Base-by-base conservation (phyloP, 2,329 filamentous ascomycete species). In the Colletotrichum agaves region DNA sequence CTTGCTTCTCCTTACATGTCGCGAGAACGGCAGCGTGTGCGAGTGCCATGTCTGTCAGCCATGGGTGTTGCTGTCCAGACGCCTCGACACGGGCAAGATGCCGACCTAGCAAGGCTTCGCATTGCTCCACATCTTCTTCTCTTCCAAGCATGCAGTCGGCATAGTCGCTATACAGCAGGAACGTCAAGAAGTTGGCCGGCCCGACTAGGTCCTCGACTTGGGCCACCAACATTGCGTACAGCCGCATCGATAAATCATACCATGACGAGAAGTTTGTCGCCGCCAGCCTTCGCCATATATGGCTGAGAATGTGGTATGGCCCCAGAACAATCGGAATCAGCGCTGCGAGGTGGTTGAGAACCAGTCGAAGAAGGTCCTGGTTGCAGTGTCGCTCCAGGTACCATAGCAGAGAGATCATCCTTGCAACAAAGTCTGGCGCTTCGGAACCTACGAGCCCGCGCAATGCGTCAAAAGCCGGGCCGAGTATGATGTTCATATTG, bases 371-470 rank as follows among this genome's bases (percentile, higher is more conserved):
- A 1, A 79, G 71, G 60, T 78, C 76, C 10, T 76, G 72, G 31
- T 76, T 75, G 63, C 77, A 73, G 55, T 78, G 76, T 2, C 73
- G 73, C 19, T 78, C 72, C 17, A 79, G 77, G 27, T 78, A 78
- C 75, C 77, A 77, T 8, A 78, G 58, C n/a, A 79, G 71, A 37
- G 75, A 78, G 2, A 77, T 72, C n/a, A 74, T 78, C 11, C 77
- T 73, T 1, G 73, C 73, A 46, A 74, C 73, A 31, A 79, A 78
- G 17, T 76, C 69, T 7, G 77, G 77, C 35, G 77, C 78, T 56
- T 78, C 75, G 2, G 74, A 73, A 6, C 68, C 70, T 12, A 79
- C 72, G 37, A 79, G 75, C 61, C 77, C 74, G 13, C 76, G 76
- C 46, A 79, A 72, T 2, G 74, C 76, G 64, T 79, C 77, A 33